Conservation (phyloP, 768 basidiomycete genomes). For the Suillus variegatus region DNA sequence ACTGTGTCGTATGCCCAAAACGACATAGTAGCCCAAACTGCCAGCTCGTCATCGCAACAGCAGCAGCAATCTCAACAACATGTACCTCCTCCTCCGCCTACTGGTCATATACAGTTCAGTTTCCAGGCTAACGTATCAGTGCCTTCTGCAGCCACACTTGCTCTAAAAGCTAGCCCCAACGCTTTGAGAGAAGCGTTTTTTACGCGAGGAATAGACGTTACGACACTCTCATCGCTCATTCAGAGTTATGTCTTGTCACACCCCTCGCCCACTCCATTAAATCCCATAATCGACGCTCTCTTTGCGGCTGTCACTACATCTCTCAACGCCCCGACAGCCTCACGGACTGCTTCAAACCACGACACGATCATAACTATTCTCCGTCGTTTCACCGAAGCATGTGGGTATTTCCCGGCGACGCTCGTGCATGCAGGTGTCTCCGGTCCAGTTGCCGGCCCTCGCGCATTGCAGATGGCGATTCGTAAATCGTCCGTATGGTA, state of each 20-base stretch:
- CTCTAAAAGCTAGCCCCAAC: constrained; percentile 29
- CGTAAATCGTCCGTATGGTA: constrained; percentile 60
- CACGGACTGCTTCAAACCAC: constrained; percentile 36
- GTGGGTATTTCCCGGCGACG: constrained; percentile 47
- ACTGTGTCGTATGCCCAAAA: constrained; percentile 39
- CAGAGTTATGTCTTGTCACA: constrained; percentile 49
- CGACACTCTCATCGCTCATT: constrained; percentile 55
- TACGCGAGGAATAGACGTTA: constrained; percentile 43
- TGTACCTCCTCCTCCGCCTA: constrained; percentile 15
- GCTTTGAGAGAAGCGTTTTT: constrained; percentile 34
- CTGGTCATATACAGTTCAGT: constrained; percentile 44
- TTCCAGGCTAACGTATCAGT: constrained; percentile 49
- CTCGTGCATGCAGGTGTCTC: constrained; percentile 55
- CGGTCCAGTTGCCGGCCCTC: constrained; percentile 56
- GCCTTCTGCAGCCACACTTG: constrained; percentile 27
- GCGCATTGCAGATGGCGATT: constrained; percentile 60
- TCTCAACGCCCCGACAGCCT: constrained; percentile 22
- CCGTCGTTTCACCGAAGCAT: constrained; percentile 54
- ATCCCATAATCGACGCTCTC: constrained; percentile 50
- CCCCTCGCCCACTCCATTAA: constrained; percentile 51
- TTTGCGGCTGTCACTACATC: constrained; percentile 49
- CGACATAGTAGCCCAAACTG: constrained; percentile 17
- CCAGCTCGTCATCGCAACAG: constrained; percentile 36
- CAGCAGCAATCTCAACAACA: constrained; percentile 29
- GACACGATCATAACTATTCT: constrained; percentile 42